Conservation (phyloP, 2,329 filamentous ascomycete species). For the Shiraia bambusicola region DNA sequence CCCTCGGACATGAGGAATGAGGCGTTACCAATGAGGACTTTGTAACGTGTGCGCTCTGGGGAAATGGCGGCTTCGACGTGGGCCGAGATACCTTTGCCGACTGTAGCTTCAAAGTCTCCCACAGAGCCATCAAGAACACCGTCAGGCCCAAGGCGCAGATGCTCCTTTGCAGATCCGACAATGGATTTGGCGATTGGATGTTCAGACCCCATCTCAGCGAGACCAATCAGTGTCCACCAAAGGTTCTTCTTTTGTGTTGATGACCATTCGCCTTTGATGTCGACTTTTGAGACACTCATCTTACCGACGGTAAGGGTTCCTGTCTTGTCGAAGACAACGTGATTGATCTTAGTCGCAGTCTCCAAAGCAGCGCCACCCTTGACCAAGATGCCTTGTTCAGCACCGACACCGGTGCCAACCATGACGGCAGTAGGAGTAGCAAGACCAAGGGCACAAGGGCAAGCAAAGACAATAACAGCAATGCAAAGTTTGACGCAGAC, state of each 20-base stretch:
- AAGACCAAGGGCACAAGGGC: slow-evolving; percentile 92
- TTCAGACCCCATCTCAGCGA: slow-evolving; percentile 94
- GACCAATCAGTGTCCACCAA: slow-evolving; percentile 95
- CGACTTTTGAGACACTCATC: slow-evolving; percentile 82
- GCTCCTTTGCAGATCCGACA: slow-evolving; percentile 69
- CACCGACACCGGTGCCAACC: slow-evolving; percentile 97
- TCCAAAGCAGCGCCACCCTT: slow-evolving; percentile 94
- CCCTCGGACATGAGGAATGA: slow-evolving; percentile 71
- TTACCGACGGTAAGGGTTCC: slow-evolving; percentile 92
- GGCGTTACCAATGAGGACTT: slow-evolving; percentile 81
- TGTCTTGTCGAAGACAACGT: slow-evolving; percentile 93
- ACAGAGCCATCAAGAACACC: slow-evolving; percentile 78
- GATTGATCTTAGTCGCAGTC: slow-evolving; percentile 83
- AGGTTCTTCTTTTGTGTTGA: slow-evolving; percentile 68
- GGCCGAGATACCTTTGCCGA: slow-evolving; percentile 84
- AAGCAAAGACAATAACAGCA: slow-evolving; percentile 97
- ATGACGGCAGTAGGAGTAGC: slow-evolving; percentile 97
- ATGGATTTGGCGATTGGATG: slow-evolving; percentile 95
- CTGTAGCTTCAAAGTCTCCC: slow-evolving; percentile 77
- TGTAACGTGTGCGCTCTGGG: slow-evolving; percentile 70
- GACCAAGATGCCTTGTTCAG: slow-evolving; percentile 94
- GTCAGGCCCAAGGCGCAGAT: slow-evolving; percentile 72
- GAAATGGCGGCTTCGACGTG: slow-evolving; percentile 73
- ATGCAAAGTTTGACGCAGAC: slow-evolving; percentile 97
- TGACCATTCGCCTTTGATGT: slow-evolving; percentile 69